Conservation (phyloP, 192 early-diverging fungal genomes). For the Backusella sp. region DNA sequence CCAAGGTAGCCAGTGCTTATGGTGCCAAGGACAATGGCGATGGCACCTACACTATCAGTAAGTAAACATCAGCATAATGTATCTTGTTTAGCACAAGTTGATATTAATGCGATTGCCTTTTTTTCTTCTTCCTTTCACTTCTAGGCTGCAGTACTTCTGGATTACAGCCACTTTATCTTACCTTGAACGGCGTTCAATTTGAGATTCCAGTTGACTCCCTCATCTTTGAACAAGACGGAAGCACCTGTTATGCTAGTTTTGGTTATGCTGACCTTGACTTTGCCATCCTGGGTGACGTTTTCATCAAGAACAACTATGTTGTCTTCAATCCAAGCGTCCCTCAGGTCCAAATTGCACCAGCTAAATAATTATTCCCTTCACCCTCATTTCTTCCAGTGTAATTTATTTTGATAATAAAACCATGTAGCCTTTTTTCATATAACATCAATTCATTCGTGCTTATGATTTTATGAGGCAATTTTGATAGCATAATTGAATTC, state of each 20-base stretch:
- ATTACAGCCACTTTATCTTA: constrained; percentile 27
- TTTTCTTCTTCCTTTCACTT: not conserved
- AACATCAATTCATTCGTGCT: too few relatives aligned
- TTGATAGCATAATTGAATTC: too few relatives aligned
- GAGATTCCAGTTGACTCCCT: constrained; percentile 30
- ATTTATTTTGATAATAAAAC: not conserved
- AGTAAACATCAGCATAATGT: not conserved
- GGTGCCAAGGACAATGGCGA: constrained; percentile 23
- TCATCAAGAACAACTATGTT: too few relatives aligned
- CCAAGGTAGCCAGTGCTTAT: constrained; percentile 10
- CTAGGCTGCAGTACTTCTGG: constrained; percentile 17
- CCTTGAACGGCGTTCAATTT: constrained; percentile 38
- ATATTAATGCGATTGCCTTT: not conserved
- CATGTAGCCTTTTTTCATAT: too few relatives aligned
- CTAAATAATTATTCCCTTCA: too few relatives aligned
- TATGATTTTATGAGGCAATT: too few relatives aligned
- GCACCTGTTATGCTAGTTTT: constrained; percentile 40
- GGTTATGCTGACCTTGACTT: constrained; percentile 33
- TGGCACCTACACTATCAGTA: constrained; percentile 24
- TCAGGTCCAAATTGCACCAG: too few relatives aligned
- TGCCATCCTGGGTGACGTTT: not conserved
- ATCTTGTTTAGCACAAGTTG: not conserved
- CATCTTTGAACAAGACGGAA: constrained; percentile 32
- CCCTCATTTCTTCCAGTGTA: not conserved
- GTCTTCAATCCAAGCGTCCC: too few relatives aligned